These are phyloP conservation scores for Plasmopara muralis DNA, from an alignment of 352 stramenopile genomes.

Conservation along the genomic window DNA sequence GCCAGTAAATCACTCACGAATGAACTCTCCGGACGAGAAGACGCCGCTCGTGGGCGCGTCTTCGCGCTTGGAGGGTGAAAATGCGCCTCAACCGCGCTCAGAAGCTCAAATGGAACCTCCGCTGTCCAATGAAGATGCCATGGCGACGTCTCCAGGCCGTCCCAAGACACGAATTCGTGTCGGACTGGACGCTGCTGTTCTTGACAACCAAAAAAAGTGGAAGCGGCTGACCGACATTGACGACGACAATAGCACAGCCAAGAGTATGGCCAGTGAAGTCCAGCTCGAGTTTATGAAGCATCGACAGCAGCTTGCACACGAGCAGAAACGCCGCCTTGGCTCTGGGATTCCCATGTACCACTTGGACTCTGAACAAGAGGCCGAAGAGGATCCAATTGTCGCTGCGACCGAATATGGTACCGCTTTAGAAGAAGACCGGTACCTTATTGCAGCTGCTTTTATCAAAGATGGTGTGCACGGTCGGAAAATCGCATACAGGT, in stretches of 20 bases:
- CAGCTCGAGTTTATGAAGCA: constrained; percentile 64
- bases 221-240: constrained; percentile 68
- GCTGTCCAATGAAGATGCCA: constrained; percentile 4
- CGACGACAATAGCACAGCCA: constrained; percentile 73
- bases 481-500: constrained; percentile 75
- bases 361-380: constrained; percentile 13
- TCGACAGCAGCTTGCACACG: constrained; percentile 36
- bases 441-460: constrained; percentile 68
- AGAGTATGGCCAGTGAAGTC: constrained; percentile 79
- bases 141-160: constrained; percentile 12
- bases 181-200: constrained; percentile 51
- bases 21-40: constrained; percentile 31
- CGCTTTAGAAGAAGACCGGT: constrained; percentile 54
- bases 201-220: constrained; percentile 82
- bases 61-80: constrained; percentile 9
- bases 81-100: neutral
- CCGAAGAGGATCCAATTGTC: constrained; percentile 25
- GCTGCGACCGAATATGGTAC: constrained; percentile 25
- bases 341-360: constrained; percentile 37
- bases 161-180: constrained; percentile 38
- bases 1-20: constrained; percentile 5
- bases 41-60: constrained; percentile 28
- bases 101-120: neutral
- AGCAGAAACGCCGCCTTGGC: constrained; percentile 30
- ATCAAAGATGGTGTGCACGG: constrained; percentile 77